Evolutionary conservation across 2,329 filamentous ascomycete genomes (phyloP), one percentile per base, ranked within the genome.

Genomic region (Helminthosporium solani): DNA sequence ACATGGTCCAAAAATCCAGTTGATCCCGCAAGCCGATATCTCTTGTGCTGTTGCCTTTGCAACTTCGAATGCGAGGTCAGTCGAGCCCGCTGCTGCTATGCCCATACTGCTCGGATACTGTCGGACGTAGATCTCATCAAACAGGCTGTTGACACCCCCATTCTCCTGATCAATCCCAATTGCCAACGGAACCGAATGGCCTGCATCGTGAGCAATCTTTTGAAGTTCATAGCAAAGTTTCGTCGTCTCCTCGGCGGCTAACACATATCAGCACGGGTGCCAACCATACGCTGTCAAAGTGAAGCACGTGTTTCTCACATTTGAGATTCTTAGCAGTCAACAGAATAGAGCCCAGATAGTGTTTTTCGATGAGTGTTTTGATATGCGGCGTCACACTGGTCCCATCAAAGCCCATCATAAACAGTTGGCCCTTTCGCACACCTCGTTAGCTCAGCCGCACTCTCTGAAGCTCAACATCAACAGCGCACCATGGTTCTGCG

Each of bases 61-160:
- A 44, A 97, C 84, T 57, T 92, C 86, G 65, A 92, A 95, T 5
- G 92, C 89, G 44, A 97, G 76, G 9, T 94, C 84, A 28, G 85
- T 85, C 9, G 86, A 91, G 19, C 91, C 90, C 3, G 91, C 90
- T 18, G 94, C 94, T n/a, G 92, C 90, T 50, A 96, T 80, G 11
- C 91, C 92, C 92, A 99, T 97, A 52, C 92, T 88, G 63, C 91
- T 96, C 7, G 94, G 94, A 58, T 96, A 99, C 67, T 97, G 94
- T 56, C 90, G 90, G 57, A 97, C 92, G 67, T 91, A 94, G 63
- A 94, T 89, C 59, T 96, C 90, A 68, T 97, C 92, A 63, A 95
- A 96, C 2, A 97, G 80, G 72, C 90, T 96, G 74, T 96, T 97
- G 68, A 96, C 92, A 2, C 92, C 91, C 54, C 94, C 94, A 82